Evolutionary conservation across 2,329 filamentous ascomycete genomes (phyloP), one percentile per base, ranked within the genome.

Genomic region (Aspergillus clavatus): DNA sequence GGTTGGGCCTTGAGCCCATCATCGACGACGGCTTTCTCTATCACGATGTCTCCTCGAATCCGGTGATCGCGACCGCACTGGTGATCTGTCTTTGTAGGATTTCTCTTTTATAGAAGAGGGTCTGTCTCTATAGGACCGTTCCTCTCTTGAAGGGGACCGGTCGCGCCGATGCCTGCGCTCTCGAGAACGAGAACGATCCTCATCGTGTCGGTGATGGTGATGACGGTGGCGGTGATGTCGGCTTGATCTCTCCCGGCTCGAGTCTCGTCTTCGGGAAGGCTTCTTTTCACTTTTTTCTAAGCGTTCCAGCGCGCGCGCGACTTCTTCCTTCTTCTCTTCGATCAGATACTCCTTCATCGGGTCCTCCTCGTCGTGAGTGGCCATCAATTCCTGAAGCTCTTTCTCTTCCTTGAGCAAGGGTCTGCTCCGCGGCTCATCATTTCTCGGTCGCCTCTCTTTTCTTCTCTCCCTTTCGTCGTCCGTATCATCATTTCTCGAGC

Each of bases 321-420:
- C 80, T 64, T 95, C 88, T 63, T 89, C 88, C 68, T 87, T 89
- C 77, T 97, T 96, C 69, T 95, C 86, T 52, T 91, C 81, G 41
- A 96, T 82, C 52, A 97, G 65, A 58, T 87, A 96, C 28, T 81
- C 82, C 69, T 95, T 96, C 93, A 98, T 98, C 0, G 93, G 93
- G 65, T 98, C 93, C 50, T 97, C 91, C 19, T 96, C 90, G 54
- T 97, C 93, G 53, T 94, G 86, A 12, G 91, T 83, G 24, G 79
- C 73, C 42, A 94, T 81, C 45, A 97, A 66, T 36, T 82, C 77
- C 40, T 81, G 81, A 40, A 97, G 70, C 63, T 97, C 90, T 44
- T 75, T 73, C 70, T 97, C 90, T 62, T 96, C 90, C 49, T 82
- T 85, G 8, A 95, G 68, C 72, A 87, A 67, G 1, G 84, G 84